Conservation (phyloP, 2,329 filamentous ascomycete species). For the Cytospora chrysosperma region DNA sequence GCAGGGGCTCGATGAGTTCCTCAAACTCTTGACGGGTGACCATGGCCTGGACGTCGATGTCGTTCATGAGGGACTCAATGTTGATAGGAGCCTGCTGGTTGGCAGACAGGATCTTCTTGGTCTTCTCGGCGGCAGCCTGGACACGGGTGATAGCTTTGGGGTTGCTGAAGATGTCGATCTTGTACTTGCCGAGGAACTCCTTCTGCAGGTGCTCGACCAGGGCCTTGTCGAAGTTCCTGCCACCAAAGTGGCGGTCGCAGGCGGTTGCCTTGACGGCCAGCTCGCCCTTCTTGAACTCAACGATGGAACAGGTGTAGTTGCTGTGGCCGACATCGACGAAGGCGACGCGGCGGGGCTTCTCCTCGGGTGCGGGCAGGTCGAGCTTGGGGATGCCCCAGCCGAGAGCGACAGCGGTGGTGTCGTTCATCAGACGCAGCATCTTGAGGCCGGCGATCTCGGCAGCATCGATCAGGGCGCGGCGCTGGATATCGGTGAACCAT, state of each 20-base stretch:
- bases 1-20: conserved; percentile 80
- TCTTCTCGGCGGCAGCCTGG: conserved; percentile 85
- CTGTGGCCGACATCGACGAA: conserved; percentile 96
- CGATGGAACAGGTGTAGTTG: conserved; percentile 91
- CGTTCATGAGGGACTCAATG: conserved; percentile 98
- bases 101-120: conserved; percentile 97
- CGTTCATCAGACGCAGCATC: conserved; percentile 91
- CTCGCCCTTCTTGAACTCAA: conserved; percentile 97
- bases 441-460: conserved; percentile 92
- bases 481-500: conserved; percentile 96
- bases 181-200: conserved; percentile 97
- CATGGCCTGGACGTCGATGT: conserved; percentile 84
- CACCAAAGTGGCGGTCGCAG: conserved; percentile 94
- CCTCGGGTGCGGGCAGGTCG: conserved; percentile 82
- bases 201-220: conserved; percentile 91
- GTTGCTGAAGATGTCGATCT: conserved; percentile 91
- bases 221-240: conserved; percentile 94
- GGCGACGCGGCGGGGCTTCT: conserved; percentile 85
- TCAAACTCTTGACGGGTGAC: conserved; percentile 95
- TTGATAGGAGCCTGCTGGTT: conserved; percentile 91
- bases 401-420: conserved; percentile 92
- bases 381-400: conserved; percentile 98
- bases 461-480: conserved; percentile 84
- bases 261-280: conserved; percentile 88
- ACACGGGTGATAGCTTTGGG: conserved; percentile 87